phyloP scores from a whole-genome alignment of 257 asterid species.

The Cynanchum wilfordii region DNA sequence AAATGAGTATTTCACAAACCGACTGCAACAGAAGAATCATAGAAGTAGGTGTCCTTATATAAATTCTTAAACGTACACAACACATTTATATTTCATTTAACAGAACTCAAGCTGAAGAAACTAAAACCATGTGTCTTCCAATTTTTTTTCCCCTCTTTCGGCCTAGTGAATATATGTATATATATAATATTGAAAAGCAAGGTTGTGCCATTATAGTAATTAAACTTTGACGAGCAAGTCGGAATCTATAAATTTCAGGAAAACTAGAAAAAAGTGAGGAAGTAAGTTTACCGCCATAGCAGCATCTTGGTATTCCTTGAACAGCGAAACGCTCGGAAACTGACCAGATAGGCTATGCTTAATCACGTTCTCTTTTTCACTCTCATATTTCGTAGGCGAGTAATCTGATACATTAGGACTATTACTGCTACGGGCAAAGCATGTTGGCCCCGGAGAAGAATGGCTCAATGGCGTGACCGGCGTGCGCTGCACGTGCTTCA shows the following conservation, averaged over 20 bases:
- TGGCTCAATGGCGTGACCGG: slow-evolving; percentile 37
- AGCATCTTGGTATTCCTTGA: slow-evolving; percentile 91
- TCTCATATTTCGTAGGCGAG: slow-evolving; percentile 29
- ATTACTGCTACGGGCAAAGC: slow-evolving; percentile 12
- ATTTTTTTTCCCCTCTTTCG: neutral
- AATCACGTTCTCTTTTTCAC: slow-evolving; percentile 28
- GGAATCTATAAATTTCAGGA: neutral
- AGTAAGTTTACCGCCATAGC: slow-evolving; percentile 79
- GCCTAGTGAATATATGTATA: too few species aligned
- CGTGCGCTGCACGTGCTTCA: slow-evolving; percentile 57
- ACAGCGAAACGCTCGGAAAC: slow-evolving; percentile 79
- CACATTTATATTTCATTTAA: neutral
- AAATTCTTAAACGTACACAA: neutral
- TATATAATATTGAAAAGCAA: neutral
- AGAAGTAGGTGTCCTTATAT: neutral
- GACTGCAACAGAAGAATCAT: neutral
- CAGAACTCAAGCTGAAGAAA: neutral
- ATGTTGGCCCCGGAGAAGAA: slow-evolving; percentile 29
- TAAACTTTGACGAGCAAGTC: neutral
- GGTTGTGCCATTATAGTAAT: neutral
- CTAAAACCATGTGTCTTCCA: neutral
- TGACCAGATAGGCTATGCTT: slow-evolving; percentile 81
- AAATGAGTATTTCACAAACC: neutral
- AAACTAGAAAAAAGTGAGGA: neutral
- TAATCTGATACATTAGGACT: slow-evolving; percentile 35